phyloP scores from a whole-genome alignment of 306 rosid species.

The Cucurbita moschata region DNA sequence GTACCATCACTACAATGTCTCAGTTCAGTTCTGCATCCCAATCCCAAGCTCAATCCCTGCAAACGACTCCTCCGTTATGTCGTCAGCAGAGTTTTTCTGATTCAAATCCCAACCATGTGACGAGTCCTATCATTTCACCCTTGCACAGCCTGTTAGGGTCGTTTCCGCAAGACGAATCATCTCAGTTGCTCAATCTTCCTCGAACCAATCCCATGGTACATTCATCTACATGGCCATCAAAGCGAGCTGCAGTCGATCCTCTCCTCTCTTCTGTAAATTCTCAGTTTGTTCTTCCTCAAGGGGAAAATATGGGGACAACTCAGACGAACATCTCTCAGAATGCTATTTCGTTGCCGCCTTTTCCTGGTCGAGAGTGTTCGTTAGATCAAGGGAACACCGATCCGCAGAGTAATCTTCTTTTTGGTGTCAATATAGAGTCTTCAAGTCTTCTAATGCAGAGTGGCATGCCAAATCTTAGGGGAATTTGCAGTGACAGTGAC shows the following conservation, averaged over 20 bases:
- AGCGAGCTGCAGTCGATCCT: conserved; percentile 76
- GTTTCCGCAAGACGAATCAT: conserved; percentile 56
- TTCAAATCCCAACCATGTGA: conserved; percentile 46
- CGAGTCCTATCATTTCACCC: conserved; percentile 55
- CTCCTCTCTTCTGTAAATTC: conserved; percentile 55
- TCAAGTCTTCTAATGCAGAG: conserved; percentile 70
- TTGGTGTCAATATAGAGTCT: conserved; percentile 85
- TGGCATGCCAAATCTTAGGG: conserved; percentile 64
- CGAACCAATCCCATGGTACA: conserved; percentile 46
- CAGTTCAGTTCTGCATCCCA: conserved; percentile 58
- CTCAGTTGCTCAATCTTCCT: conserved; percentile 51
- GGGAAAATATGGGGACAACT: conserved; percentile 55
- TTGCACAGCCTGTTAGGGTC: conserved; percentile 70
- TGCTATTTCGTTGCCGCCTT: conserved; percentile 70
- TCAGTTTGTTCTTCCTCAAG: conserved; percentile 55
- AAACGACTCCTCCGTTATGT: conserved; percentile 48
- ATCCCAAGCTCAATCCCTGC: conserved; percentile 49
- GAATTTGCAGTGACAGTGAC: conserved; percentile 34
- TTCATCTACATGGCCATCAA: conserved; percentile 61
- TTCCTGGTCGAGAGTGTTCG: conserved; percentile 87
- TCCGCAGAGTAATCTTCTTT: conserved; percentile 74
- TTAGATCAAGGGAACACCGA: conserved; percentile 70
- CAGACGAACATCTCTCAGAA: conserved; percentile 37
- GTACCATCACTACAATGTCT: conserved; percentile 45
- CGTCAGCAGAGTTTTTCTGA: conserved; percentile 74